Evolutionary conservation across 441 rosid genomes (phyloP).

Genomic region (Mallotus repandus): DNA sequence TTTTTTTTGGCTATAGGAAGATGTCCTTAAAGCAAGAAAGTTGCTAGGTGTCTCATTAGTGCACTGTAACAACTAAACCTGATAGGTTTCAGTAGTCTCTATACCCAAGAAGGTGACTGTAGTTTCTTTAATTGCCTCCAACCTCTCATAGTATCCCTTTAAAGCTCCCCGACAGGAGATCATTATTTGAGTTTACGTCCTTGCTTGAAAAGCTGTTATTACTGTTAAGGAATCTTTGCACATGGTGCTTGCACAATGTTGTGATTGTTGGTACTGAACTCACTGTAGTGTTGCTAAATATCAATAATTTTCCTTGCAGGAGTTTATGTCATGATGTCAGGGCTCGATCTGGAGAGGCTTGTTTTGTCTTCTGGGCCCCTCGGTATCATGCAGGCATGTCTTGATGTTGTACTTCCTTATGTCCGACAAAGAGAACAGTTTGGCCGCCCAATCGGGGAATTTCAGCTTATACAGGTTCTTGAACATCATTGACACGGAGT

Average conservation of each 20-base stretch:
- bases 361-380: conserved; percentile 91
- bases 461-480: conserved; percentile 87
- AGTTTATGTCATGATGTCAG: conserved; percentile 95
- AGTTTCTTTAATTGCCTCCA: background rate
- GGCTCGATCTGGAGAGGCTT: conserved; percentile 93
- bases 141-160: background rate
- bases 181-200: background rate
- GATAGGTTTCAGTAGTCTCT: background rate
- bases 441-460: conserved; percentile 89
- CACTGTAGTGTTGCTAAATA: background rate
- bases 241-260: conserved; percentile 6
- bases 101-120: background rate
- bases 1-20: background rate
- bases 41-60: background rate
- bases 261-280: conserved; percentile 4
- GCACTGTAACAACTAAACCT: background rate
- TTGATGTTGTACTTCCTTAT: conserved; percentile 92
- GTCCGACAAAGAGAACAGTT: conserved; percentile 79
- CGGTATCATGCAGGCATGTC: conserved; percentile 96
- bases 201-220: background rate
- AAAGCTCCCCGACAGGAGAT: background rate
- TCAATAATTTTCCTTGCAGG: conserved; percentile 44
- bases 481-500: conserved; percentile 17
- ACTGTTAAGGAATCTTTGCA: background rate
- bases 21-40: no score